Evolutionary conservation across 2,329 filamentous ascomycete genomes (phyloP), one percentile per base, ranked within the genome.

Genomic region (Clonostachys chloroleuca): DNA sequence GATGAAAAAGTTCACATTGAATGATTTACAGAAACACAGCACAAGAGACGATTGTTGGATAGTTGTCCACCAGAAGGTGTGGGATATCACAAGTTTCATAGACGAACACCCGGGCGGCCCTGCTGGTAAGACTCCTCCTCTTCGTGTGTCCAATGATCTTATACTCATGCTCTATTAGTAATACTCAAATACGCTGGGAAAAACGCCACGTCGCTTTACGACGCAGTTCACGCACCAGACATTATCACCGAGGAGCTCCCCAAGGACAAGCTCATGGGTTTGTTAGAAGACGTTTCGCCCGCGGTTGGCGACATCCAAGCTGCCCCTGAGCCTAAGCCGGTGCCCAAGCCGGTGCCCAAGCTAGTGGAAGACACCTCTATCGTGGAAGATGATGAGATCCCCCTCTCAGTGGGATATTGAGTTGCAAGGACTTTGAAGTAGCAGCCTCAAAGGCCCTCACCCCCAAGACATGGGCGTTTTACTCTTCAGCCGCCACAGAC

Each of bases 11-110:
- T 30, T 59, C 46, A 55, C 56, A 2, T 39, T 62, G 8, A 51
- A 48, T 14, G 69, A 77, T 43, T 60, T 83, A 36, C 68, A 63
- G 12, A 62, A 62, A 46, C 79, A 83, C 56, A 76, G 70, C 47
- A 68, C 12, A 55, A 67, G 34, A 56, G 70, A 45, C 63, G 59
- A 83, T 53, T 75, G 78, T 56, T 89, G 86, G 86, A 78, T 88
- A 49, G 83, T 86, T 16, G 76, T 89, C 18, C 78, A 87, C 60
- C 77, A 77, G 42, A 76, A 78, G 55, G 82, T 88, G 30, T 89
- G 84, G 74, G 83, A 89, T 59, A 67, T 89, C 43, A 85, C 83
- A 4, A 75, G 81, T 3, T 89, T 89, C 55, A 70, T 84, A 14
- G 54, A 60, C 24, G 55, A 62, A 39, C 67, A 70, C 37, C 67